A percentile compares a stretch with the other conserved stretches of the same genome.
Evolutionary conservation across 805 yeast genomes (phyloP).

Genomic region (Myxozyma neotropica): DNA sequence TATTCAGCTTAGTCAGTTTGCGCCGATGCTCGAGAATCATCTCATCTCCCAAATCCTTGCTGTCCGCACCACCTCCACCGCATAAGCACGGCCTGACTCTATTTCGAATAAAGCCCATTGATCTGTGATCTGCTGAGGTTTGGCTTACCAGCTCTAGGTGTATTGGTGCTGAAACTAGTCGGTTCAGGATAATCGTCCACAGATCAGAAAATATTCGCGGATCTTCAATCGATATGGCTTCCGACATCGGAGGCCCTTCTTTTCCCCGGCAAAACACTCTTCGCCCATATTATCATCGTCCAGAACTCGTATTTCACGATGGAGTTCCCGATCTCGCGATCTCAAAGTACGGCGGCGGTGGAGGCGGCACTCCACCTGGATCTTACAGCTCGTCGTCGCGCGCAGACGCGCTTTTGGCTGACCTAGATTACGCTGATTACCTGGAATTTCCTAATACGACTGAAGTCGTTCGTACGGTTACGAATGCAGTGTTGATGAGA

Average conservation of each 20-base stretch:
- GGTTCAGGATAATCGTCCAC: too few relatives aligned
- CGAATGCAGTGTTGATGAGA: constrained; percentile 49
- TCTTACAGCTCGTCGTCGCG: constrained; percentile 4
- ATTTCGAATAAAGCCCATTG: too few relatives aligned
- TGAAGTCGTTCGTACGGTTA: constrained; percentile 19
- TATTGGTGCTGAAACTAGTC: too few relatives aligned
- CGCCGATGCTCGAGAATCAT: not conserved
- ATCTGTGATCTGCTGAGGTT: too few relatives aligned
- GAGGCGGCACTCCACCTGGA: not conserved
- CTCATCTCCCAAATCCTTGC: too few relatives aligned
- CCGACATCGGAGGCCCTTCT: not conserved
- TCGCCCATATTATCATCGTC: constrained; percentile 32
- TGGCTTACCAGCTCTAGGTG: too few relatives aligned
- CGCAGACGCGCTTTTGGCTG: constrained; percentile 24
- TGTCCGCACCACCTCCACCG: not conserved
- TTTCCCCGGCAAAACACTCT: constrained; percentile 8
- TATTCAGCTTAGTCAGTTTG: not conserved
- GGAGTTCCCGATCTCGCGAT: constrained; percentile 27
- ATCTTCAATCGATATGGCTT: not conserved
- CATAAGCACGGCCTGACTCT: too few relatives aligned
- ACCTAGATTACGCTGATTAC: constrained; percentile 36
- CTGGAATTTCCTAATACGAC: constrained; percentile 30
- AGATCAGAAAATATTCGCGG: too few relatives aligned
- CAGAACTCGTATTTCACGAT: constrained; percentile 28
- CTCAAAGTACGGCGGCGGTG: constrained; percentile 1